Conservation (phyloP, 1,284 basidiomycete species). For the Flammula alnicola region DNA sequence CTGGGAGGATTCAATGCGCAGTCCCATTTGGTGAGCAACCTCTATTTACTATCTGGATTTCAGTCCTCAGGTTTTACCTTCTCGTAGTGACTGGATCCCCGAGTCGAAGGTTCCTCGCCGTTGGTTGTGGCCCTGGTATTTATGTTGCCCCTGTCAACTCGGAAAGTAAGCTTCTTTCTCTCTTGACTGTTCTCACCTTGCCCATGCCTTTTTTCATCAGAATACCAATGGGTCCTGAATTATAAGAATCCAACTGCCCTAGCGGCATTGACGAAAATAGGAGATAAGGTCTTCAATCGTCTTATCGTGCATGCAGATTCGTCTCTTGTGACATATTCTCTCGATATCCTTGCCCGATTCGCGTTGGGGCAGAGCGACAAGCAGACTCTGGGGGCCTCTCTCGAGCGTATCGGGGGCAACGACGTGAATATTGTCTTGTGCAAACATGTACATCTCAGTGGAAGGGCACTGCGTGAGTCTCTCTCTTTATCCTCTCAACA, state of each 20-base stretch:
- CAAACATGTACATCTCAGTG: conserved; percentile 55
- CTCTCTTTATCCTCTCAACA: conserved; percentile 21
- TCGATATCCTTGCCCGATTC: conserved; percentile 68
- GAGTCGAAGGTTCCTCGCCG: conserved; percentile 55
- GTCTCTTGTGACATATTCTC: conserved; percentile 65
- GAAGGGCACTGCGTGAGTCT: conserved; percentile 53
- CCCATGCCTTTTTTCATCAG: too few species aligned
- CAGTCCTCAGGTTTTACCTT: conserved; percentile 10
- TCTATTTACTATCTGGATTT: not conserved
- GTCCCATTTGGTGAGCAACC: conserved; percentile 62
- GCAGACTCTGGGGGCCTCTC: conserved; percentile 53
- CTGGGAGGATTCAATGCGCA: conserved; percentile 62
- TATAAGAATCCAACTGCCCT: conserved; percentile 55
- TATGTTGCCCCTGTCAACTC: conserved; percentile 61
- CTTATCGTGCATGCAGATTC: conserved; percentile 66
- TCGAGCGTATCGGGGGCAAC: conserved; percentile 59
- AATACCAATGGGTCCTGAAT: conserved; percentile 58
- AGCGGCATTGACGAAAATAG: conserved; percentile 51
- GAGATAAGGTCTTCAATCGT: conserved; percentile 56
- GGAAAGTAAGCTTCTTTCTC: conserved; percentile 39
- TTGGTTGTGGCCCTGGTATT: conserved; percentile 68
- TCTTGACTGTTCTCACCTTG: not conserved
- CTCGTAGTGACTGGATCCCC: conserved; percentile 46
- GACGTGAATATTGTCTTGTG: conserved; percentile 62
- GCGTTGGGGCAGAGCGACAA: conserved; percentile 50